A percentile compares a stretch with the other conserved stretches of the same genome.
These are phyloP conservation scores for Annulohypoxylon moriforme DNA, from an alignment of 495 filamentous ascomycete species.

Conservation along the genomic window DNA sequence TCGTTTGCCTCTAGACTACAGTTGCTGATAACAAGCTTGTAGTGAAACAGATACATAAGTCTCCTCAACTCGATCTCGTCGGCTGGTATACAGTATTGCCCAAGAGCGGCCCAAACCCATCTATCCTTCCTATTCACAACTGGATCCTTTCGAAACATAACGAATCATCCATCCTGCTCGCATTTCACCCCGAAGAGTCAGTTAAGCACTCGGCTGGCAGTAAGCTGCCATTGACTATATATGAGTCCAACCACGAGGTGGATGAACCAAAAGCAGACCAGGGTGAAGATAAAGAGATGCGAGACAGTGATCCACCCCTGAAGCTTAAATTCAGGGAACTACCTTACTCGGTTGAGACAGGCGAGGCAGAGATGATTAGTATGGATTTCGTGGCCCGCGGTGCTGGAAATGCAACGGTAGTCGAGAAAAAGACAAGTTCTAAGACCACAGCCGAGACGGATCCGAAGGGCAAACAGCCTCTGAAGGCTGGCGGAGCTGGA, in stretches of 20 bases:
- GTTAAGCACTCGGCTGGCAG: conserved; percentile 68
- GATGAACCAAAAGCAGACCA: conserved; percentile 62
- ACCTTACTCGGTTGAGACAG: conserved; percentile 88
- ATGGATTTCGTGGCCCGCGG: conserved; percentile 90
- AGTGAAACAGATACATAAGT: conserved; percentile 93
- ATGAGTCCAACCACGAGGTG: conserved; percentile 84
- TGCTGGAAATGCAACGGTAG: conserved; percentile 78
- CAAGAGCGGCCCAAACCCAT: conserved; percentile 72
- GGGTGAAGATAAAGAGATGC: conserved; percentile 76
- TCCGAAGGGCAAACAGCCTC: conserved; percentile 60
- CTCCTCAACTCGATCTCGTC: conserved; percentile 83
- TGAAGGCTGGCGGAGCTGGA: conserved; percentile 40
- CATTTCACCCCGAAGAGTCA: conserved; percentile 78
- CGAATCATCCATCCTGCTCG: conserved; percentile 87
- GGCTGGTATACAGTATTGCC: conserved; percentile 94
- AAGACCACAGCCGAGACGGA: conserved; percentile 49
- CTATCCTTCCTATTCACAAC: conserved; percentile 77
- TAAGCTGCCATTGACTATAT: conserved; percentile 88
- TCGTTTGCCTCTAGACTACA: not conserved
- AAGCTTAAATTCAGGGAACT: conserved; percentile 83
- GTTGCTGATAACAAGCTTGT: conserved; percentile 23
- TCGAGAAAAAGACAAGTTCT: conserved; percentile 57
- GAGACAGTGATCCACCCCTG: conserved; percentile 71
- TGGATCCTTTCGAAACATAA: conserved; percentile 79
- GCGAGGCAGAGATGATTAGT: conserved; percentile 96